Evolutionary conservation across 768 basidiomycete genomes (phyloP), one percentile per base, ranked within the genome.

Genomic region (Amanita rimosa): DNA sequence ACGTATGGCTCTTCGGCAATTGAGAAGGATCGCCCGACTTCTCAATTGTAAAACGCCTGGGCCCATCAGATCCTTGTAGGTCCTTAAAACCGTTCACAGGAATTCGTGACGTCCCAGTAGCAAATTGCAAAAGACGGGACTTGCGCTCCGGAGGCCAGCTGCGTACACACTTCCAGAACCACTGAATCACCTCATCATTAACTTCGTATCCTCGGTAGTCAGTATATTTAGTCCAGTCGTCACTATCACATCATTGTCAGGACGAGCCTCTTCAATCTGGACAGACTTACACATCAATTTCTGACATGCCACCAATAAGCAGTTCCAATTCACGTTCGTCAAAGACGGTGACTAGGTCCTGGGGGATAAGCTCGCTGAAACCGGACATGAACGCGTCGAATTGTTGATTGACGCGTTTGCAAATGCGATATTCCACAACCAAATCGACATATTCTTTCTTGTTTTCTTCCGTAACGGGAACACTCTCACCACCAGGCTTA

Each of bases 331-430:
- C 96, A 46, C 96, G 81, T 69, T 99, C 96, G 59, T 99, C 96
- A 57, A 99, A 99, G 44, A 99, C 96, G 52, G 94, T 97, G 68
- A 99, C 81, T 29, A 99, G 74, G 54, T 99, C 96, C 64, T 94
- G 91, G 9, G 96, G 96, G 54, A 99, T 97, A 47, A 99, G 77
- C 68, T 99, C 96, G 72, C 92, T 96, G 78, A 98, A 98, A 41
- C 96, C 96, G n/a, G 86, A 88, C 92, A 97, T 95, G 75, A 99
- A 98, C 4, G 95, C 93, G 52, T 97, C 92, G 62, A 98, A 98
- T 64, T 99, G 96, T 52, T 99, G 96, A 69, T 93, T 91, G 53
- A 98, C 93, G 49, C 96, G 92, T 62, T 85, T 85, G 52, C 88
- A 88, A 66, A 99, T 98, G 61, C 96, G 91, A 71, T 97, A 95